A percentile compares a stretch with the other conserved stretches of the same genome.
These are phyloP conservation scores for Leccinum fibrillosum DNA, from an alignment of 768 basidiomycete genomes.

Conservation along the genomic window DNA sequence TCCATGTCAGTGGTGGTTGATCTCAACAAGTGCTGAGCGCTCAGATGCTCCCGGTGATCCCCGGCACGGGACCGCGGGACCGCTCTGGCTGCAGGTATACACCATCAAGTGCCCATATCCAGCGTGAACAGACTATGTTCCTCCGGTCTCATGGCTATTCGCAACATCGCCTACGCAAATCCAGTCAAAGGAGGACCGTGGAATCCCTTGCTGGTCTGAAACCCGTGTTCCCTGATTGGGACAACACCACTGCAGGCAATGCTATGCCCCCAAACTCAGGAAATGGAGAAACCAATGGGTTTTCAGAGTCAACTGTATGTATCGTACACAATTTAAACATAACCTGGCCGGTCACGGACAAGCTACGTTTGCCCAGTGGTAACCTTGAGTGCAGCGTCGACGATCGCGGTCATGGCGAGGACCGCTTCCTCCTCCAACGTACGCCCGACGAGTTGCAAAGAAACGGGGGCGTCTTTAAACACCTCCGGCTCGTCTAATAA, in stretches of 20 bases:
- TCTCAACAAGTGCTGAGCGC: constrained; percentile 45
- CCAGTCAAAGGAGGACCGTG: constrained; percentile 56
- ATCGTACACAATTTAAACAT: not conserved
- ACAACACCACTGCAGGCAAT: too few relatives aligned
- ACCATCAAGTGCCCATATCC: constrained; percentile 80
- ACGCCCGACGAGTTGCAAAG: constrained; percentile 63
- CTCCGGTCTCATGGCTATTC: constrained; percentile 92
- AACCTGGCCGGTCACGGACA: not conserved
- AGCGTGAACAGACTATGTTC: constrained; percentile 93
- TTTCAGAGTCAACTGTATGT: not conserved
- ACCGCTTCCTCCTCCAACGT: constrained; percentile 76
- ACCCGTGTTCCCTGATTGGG: too few relatives aligned
- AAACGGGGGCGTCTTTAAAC: constrained; percentile 57
- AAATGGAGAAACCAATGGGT: too few relatives aligned
- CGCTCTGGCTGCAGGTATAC: constrained; percentile 85
- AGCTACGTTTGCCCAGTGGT: not conserved
- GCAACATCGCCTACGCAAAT: constrained; percentile 85
- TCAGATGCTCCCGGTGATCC: too few relatives aligned
- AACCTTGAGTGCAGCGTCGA: constrained; percentile 49
- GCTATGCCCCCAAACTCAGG: too few relatives aligned
- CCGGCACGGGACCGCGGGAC: constrained; percentile 52
- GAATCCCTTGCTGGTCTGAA: too few relatives aligned
- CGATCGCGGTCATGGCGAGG: constrained; percentile 63
- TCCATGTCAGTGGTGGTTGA: constrained; percentile 53
- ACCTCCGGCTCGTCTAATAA: constrained; percentile 52